A percentile compares a stretch with the other conserved stretches of the same genome.
Evolutionary conservation across 805 yeast species (phyloP).

Genomic region (Hyphopichia homilentoma): DNA sequence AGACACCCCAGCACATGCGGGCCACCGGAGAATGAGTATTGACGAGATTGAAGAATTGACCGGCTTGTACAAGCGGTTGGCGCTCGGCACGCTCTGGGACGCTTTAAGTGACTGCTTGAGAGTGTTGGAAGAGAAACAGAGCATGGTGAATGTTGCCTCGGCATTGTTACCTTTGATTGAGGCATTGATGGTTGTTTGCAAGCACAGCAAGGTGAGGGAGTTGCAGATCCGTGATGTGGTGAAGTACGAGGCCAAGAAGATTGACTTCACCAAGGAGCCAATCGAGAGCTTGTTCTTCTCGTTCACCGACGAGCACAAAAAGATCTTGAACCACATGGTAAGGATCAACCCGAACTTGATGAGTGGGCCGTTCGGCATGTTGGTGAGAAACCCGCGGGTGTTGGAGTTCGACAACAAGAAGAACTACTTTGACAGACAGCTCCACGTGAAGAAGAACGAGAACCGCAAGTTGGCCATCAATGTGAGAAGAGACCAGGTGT

Average conservation of each 20-base stretch:
- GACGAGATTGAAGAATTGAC: constrained; percentile 48
- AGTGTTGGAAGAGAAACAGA: constrained; percentile 55
- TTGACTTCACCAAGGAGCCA: constrained; percentile 70
- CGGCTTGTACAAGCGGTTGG: constrained; percentile 59
- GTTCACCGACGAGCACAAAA: constrained; percentile 85
- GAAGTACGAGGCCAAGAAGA: constrained; percentile 59
- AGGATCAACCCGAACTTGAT: constrained; percentile 85
- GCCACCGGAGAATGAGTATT: constrained; percentile 2
- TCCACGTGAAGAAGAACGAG: constrained; percentile 50
- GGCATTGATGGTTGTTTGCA: constrained; percentile 93
- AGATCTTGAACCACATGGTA: constrained; percentile 86
- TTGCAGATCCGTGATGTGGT: constrained; percentile 50
- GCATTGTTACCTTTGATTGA: constrained; percentile 84
- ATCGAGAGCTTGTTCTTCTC: constrained; percentile 76
- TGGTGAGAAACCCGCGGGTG: constrained; percentile 83
- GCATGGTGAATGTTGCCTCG: constrained; percentile 57
- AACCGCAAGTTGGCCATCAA: constrained; percentile 54
- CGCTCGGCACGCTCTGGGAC: constrained; percentile 80
- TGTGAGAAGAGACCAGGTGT: constrained; percentile 85
- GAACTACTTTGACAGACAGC: constrained; percentile 72
- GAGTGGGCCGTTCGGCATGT: constrained; percentile 92
- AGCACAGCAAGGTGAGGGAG: constrained; percentile 67
- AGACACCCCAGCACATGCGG: too few species aligned
- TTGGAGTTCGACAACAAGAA: constrained; percentile 93
- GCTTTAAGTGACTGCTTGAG: constrained; percentile 71